These are phyloP conservation scores for Lactarius indigo DNA, from an alignment of 768 basidiomycete genomes.

Conservation along the genomic window DNA sequence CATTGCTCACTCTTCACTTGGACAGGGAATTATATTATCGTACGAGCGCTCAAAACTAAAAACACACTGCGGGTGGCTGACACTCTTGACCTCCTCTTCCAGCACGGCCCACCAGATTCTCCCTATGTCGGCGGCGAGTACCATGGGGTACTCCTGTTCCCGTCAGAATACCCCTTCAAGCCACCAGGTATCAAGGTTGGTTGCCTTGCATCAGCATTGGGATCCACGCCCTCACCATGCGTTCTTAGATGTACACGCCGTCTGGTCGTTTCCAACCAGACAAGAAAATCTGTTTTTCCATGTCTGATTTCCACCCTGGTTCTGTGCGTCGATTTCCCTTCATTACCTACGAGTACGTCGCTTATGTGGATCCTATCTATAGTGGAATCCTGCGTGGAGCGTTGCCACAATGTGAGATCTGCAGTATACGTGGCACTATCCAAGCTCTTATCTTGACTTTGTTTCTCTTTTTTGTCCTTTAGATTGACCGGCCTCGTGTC, in stretches of 20 bases:
- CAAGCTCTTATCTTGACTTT: conserved; percentile 12
- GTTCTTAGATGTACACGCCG: conserved; percentile 78
- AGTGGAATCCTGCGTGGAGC: conserved; percentile 98
- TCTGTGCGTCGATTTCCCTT: conserved; percentile 49
- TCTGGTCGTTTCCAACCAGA: conserved; percentile 89
- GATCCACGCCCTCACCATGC: conserved; percentile 9
- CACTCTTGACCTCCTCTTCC: conserved; percentile 18
- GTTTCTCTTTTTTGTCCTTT: conserved; percentile 20
- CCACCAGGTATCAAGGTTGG: conserved; percentile 93
- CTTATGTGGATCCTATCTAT: conserved; percentile 4
- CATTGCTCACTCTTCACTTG: conserved; percentile 3
- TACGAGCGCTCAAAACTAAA: conserved; percentile 36
- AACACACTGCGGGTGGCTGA: conserved; percentile 6
- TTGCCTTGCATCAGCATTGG: conserved; percentile 7
- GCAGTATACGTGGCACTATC: conserved; percentile 4
- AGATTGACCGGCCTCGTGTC: conserved; percentile 91
- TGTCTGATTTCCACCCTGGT: conserved; percentile 94
- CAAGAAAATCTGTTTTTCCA: conserved; percentile 96
- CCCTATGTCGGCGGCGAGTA: conserved; percentile 92
- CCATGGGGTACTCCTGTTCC: conserved; percentile 89
- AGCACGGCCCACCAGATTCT: conserved; percentile 94
- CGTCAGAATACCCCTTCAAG: conserved; percentile 93
- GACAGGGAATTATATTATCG: conserved; percentile 93
- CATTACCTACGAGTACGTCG: background rate
- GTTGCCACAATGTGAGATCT: conserved; percentile 84